phyloP scores from a whole-genome alignment of 2,329 filamentous ascomycete genomes.

The Stagonosporopsis rhizophila region DNA sequence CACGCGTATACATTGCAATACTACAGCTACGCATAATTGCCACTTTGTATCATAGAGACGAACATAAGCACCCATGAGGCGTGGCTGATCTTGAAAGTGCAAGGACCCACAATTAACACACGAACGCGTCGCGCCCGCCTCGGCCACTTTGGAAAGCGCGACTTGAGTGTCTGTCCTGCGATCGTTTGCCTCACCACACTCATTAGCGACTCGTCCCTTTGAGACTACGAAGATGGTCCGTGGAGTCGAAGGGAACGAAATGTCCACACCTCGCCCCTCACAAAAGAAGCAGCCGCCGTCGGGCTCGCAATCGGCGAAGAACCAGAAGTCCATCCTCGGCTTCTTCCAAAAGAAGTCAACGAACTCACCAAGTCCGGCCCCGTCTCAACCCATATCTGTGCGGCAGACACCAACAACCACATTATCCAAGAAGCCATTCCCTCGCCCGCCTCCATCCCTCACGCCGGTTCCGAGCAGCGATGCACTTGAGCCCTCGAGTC shows the following conservation, averaged over 20 bases:
- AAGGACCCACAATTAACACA: background rate
- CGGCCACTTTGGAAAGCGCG: conserved; percentile 11
- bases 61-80: background rate
- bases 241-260: conserved; percentile 56
- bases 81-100: background rate
- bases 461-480: conserved; percentile 87
- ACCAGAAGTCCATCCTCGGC: conserved; percentile 75
- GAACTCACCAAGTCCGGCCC: conserved; percentile 54
- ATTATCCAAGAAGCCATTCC: conserved; percentile 44
- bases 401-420: conserved; percentile 37
- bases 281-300: conserved; percentile 57
- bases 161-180: background rate
- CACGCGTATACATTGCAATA: background rate
- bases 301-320: conserved; percentile 60
- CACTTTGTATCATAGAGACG: background rate
- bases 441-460: conserved; percentile 51
- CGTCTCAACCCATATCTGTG: conserved; percentile 35
- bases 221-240: conserved; percentile 48
- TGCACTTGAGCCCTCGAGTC: conserved; percentile 69
- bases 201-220: background rate
- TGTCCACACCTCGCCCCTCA: conserved; percentile 53
- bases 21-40: background rate
- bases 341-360: conserved; percentile 74
- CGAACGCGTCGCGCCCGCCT: conserved; percentile 14
- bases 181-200: conserved; percentile 1